Conservation (phyloP, 306 rosid species). For the Fragaria vesca region DNA sequence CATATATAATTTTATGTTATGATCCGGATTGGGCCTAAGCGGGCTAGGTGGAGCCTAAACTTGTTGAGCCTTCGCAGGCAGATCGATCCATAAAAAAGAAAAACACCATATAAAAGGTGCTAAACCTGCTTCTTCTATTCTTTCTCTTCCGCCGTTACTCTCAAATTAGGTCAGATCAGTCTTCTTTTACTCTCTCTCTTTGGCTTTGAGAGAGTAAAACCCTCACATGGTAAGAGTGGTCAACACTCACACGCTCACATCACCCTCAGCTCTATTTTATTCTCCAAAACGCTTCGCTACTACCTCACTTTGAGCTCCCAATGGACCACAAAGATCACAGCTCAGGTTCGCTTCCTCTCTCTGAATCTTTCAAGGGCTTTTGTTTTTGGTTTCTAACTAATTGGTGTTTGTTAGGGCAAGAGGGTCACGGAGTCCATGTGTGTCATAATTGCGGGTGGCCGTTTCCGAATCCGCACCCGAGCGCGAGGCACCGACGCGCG, state of each 20-base stretch:
- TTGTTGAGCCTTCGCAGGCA: no score
- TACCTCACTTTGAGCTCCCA: background rate
- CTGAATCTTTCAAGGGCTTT: background rate
- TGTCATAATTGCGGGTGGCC: constrained; percentile 73
- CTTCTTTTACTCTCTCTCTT: no score
- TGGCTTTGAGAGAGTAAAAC: no score
- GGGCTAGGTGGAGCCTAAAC: no score
- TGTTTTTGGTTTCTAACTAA: background rate
- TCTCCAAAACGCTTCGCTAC: background rate
- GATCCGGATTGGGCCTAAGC: no score
- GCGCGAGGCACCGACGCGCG: constrained; percentile 63
- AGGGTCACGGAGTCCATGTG: constrained; percentile 46
- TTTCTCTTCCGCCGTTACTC: no score
- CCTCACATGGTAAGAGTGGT: no score
- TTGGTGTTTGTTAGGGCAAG: constrained; percentile 35
- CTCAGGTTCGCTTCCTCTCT: constrained; percentile 12
- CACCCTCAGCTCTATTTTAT: background rate
- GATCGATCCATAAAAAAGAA: no score
- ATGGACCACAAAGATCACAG: constrained; percentile 37
- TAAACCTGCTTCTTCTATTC: no score
- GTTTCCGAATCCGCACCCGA: constrained; percentile 67
- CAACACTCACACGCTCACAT: background rate
- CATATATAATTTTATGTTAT: no score
- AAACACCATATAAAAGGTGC: no score
- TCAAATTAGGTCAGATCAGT: no score